These are phyloP conservation scores for Alnus rubra DNA, from an alignment of 306 rosid genomes.

Conservation along the genomic window DNA sequence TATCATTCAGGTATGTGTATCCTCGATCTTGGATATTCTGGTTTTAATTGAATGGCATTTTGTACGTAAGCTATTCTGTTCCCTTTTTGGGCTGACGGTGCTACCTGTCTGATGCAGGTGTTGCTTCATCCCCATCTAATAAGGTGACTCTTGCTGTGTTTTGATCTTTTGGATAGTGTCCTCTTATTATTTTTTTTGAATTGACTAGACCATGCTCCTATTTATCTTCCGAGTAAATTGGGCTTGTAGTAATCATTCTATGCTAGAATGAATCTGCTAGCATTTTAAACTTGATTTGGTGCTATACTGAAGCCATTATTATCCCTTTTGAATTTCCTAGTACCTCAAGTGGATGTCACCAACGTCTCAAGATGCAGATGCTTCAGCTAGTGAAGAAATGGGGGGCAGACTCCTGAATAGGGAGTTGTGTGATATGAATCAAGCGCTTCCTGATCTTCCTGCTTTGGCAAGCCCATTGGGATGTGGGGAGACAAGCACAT, in stretches of 20 bases:
- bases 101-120: constrained; percentile 54
- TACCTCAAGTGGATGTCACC: constrained; percentile 41
- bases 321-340: constrained; percentile 48
- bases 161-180: constrained; percentile 23
- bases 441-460: constrained; percentile 45
- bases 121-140: constrained; percentile 35
- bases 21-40: neutral
- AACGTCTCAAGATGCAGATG: constrained; percentile 31
- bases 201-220: neutral
- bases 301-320: constrained; percentile 27
- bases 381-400: constrained; percentile 45
- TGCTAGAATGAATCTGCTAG: constrained; percentile 16
- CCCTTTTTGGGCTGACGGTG: constrained; percentile 29
- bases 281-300: constrained; percentile 16
- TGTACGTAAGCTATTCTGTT: constrained; percentile 4
- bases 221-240: constrained; percentile 16
- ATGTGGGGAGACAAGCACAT: constrained; percentile 67
- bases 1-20: constrained; percentile 49
- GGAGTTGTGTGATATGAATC: constrained; percentile 51
- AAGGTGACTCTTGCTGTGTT: constrained; percentile 52
- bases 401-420: constrained; percentile 28
- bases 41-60: neutral
- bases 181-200: constrained; percentile 8
- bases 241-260: constrained; percentile 16
- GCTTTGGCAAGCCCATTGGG: constrained; percentile 42